These are phyloP conservation scores for Backusella australiensis DNA, from an alignment of 192 early-diverging fungal species.

Conservation along the genomic window DNA sequence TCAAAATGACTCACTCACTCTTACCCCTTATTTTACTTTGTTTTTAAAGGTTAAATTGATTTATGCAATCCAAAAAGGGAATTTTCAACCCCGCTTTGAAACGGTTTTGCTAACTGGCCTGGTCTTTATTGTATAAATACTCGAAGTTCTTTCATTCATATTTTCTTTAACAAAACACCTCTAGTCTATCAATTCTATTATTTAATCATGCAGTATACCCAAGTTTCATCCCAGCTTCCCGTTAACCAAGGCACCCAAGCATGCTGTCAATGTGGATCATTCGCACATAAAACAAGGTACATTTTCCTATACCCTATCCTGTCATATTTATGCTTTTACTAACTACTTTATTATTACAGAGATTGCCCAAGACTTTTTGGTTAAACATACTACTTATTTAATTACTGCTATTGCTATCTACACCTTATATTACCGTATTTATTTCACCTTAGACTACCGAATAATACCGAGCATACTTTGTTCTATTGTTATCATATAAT, in stretches of 20 bases:
- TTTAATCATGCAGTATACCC: neutral
- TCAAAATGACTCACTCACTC: neutral
- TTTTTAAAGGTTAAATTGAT: constrained; percentile 1
- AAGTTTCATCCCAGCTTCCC: neutral
- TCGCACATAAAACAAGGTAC: constrained; percentile 6
- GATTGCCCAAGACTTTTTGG: neutral
- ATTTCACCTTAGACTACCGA: neutral
- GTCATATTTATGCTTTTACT: neutral
- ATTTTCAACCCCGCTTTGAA: neutral
- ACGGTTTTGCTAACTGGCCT: neutral
- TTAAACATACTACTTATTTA: neutral
- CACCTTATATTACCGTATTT: neutral
- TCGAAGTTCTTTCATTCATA: neutral
- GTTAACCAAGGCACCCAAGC: neutral
- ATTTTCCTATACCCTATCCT: neutral
- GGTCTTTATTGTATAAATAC: neutral
- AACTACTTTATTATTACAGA: neutral
- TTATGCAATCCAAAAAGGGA: neutral
- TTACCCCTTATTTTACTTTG: neutral
- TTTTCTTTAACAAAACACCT: neutral
- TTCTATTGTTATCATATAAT: neutral
- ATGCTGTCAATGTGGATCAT: constrained; percentile 11
- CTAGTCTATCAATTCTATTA: neutral
- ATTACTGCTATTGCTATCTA: neutral
- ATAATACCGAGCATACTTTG: neutral